These are phyloP conservation scores for Ogataea ramenticola DNA, from an alignment of 805 yeast species.

Conservation along the genomic window DNA sequence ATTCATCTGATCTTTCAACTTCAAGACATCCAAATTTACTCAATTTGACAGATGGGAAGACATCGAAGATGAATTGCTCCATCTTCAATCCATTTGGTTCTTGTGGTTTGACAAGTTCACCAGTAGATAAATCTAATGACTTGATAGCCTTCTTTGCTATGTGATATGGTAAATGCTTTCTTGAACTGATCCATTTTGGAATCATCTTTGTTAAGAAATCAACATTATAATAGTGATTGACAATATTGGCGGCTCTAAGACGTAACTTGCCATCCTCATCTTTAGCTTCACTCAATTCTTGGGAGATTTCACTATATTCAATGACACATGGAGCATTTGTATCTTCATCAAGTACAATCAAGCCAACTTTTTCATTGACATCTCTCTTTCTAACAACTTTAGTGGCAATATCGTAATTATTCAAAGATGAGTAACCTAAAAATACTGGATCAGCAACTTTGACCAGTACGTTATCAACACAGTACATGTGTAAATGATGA, in stretches of 20 bases:
- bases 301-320: conserved; percentile 86
- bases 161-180: conserved; percentile 78
- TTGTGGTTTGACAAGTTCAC: conserved; percentile 49
- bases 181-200: conserved; percentile 63
- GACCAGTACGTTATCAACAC: conserved; percentile 91
- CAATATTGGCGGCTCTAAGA: conserved; percentile 93
- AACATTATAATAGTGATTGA: conserved; percentile 89
- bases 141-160: conserved; percentile 84
- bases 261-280: conserved; percentile 59
- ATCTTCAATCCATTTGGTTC: conserved; percentile 87
- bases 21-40: conserved; percentile 83
- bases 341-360: conserved; percentile 64
- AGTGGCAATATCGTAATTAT: conserved; percentile 71
- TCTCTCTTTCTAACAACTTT: conserved; percentile 92
- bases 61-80: conserved; percentile 96
- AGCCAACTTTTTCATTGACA: conserved; percentile 84
- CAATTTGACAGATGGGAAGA: conserved; percentile 72
- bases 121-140: conserved; percentile 39
- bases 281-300: conserved; percentile 59
- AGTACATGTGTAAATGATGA: conserved; percentile 90
- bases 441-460: conserved; percentile 89
- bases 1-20: conserved; percentile 78
- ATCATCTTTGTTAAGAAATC: conserved; percentile 55
- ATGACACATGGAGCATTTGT: conserved; percentile 74
- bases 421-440: conserved; percentile 73